A percentile compares a stretch with the other conserved stretches of the same genome.
phyloP scores from a whole-genome alignment of 352 stramenopile genomes.

The Globisporangium spiculum region DNA sequence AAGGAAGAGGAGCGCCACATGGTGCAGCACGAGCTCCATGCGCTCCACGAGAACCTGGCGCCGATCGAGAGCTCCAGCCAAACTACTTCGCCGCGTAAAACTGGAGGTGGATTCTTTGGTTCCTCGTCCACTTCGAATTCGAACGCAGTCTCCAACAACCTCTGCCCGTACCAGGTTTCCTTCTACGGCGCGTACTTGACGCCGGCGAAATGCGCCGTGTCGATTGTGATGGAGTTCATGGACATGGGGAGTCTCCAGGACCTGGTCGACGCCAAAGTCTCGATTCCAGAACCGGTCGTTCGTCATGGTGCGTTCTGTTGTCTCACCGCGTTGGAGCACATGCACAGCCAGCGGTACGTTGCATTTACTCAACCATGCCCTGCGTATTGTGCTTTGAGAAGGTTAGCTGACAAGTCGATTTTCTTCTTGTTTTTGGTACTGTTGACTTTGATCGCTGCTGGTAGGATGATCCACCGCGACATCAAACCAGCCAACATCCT shows the following conservation, averaged over 20 bases:
- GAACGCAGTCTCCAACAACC: background rate
- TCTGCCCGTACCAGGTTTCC: constrained; percentile 80
- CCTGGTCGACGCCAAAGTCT: constrained; percentile 43
- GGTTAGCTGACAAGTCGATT: background rate
- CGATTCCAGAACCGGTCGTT: constrained; percentile 56
- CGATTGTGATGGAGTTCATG: constrained; percentile 93
- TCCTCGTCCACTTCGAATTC: constrained; percentile 11
- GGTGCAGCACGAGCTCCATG: constrained; percentile 85
- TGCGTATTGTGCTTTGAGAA: background rate
- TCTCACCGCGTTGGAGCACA: constrained; percentile 77
- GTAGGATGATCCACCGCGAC: constrained; percentile 83
- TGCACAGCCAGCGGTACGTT: constrained; percentile 70
- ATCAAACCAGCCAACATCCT: constrained; percentile 92
- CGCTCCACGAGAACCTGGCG: constrained; percentile 81
- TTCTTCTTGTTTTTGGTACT: background rate
- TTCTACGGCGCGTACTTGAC: constrained; percentile 90
- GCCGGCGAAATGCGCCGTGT: constrained; percentile 65
- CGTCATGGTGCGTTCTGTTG: constrained; percentile 81
- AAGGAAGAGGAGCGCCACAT: constrained; percentile 79
- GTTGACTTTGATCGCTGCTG: background rate
- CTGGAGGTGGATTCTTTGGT: background rate
- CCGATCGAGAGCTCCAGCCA: constrained; percentile 34
- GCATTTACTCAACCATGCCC: background rate
- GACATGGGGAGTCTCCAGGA: constrained; percentile 87
- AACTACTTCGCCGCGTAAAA: background rate